Base-by-base conservation (phyloP, 257 asterid genomes). In the Misopates orontium region DNA sequence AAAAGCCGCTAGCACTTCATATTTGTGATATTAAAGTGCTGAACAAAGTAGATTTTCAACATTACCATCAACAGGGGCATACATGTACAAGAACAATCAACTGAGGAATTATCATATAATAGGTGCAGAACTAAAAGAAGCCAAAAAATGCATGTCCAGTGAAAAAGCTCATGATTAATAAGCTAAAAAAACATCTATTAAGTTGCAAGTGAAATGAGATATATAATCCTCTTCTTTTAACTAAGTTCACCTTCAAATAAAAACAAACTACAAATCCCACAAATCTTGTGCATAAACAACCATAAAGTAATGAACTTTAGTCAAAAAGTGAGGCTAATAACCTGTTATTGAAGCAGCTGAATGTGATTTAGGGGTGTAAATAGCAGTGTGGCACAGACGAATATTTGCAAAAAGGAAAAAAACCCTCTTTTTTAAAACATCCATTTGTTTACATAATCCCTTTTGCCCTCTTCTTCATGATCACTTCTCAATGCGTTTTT, bases 321-420 rank as follows among this genome's bases (percentile, higher is more conserved):
- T 23, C 23, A 20, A 64, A 28, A 36, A 21, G 11, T n/a, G 57
- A 32, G 16, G 52, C 40, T 9, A 73, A 54, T 23, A 59, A 80
- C 84, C 82, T 73, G 75, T 1, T 24, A 45, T 19, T n/a, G 82
- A 51, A 39, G 73, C 41, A 31, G 75, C 64, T 5, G 70, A 39
- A 50, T 52, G 63, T 32, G 54, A 45, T 50, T 52, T 66, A 8
- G 60, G 47, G 61, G 41, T 69, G 66, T 66, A 61, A 69, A 50
- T 21, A 52, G 81, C 54, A 12, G 67, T 25, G 15, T 39, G 60
- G 67, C 56, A 21, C 67, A 64, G 21, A 31, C 8, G 59, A 47
- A 44, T 51, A 56, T 41, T 5, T 48, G 25, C 50, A 10, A 22
- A 10, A 42, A 48, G 44, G 70, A 42, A 50, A 23, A 42, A 1